Evolutionary conservation across 2,329 filamentous ascomycete species (phyloP), one percentile per base, ranked within the genome.

Genomic region (Aureobasidium mangrovei): DNA sequence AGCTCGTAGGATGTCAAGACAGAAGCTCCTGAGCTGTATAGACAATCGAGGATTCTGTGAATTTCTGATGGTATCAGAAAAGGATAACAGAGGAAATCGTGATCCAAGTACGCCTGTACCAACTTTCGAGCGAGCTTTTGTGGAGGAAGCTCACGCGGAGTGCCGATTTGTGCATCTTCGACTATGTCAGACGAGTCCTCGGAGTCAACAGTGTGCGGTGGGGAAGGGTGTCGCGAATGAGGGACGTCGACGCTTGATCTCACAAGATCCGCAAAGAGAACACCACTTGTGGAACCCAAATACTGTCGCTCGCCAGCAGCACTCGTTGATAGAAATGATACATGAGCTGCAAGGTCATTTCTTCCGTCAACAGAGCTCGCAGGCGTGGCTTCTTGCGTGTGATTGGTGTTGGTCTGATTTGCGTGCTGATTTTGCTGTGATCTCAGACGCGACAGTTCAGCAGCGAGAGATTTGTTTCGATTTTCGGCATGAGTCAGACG

Each of bases 11-110:
- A 59, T 2, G 58, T 47, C 4, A 57, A 44, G 29, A 63, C 57
- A 1, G 38, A 54, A 0, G 64, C 58, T 3, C 67, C 60, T n/a
- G 58, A 59, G n/a, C 64, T 61, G 27, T 72, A 70, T 1, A 71
- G 62, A 0, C 58, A 58, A 5, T 69, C 63, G 4, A 67, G 6
- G 0, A 64, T 64, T 0, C 59, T 59, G 26, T 67, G 59, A 8
- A 70, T 60, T 0, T 59, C 61, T 2, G 59, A 62, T 0, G 67
- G 67, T 0, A 65, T 65, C 7, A 75, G 60, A 46, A 74, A 73
- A 1, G 72, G 73, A 44, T 72, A 75, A 49, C 65, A 70, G 2
- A 75, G 63, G 10, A 74, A 69, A 35, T 74, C 71, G 41, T 75
- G 72, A 28, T 66, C 67, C 27, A 71, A 65, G 53, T 74, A 75